These are phyloP conservation scores for Cicer yamashitae DNA, from an alignment of 306 rosid species.

Conservation along the genomic window DNA sequence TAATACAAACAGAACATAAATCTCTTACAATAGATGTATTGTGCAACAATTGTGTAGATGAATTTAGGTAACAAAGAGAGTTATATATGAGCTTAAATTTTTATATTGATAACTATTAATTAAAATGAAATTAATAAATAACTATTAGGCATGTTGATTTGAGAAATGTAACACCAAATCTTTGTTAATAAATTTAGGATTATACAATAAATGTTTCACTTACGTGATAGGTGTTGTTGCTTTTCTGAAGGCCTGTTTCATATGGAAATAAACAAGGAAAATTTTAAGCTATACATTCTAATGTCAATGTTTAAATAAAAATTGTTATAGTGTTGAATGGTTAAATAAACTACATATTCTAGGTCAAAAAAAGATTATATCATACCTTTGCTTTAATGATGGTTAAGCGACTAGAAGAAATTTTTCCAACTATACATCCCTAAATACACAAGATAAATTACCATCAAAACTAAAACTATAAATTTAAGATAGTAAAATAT, in stretches of 20 bases:
- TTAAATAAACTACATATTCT: neutral
- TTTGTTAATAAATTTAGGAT: neutral
- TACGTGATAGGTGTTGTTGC: conserved; percentile 6
- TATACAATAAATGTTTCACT: conserved; percentile 3
- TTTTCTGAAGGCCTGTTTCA: conserved; percentile 39
- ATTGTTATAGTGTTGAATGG: neutral
- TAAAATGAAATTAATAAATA: neutral
- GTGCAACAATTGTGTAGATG: too few relatives aligned
- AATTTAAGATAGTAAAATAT: neutral
- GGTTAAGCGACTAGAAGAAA: too few relatives aligned
- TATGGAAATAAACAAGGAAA: neutral
- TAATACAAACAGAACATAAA: too few relatives aligned
- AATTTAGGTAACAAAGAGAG: too few relatives aligned
- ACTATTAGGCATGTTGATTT: conserved; percentile 4
- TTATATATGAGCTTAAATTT: neutral
- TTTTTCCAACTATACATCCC: conserved; percentile 32
- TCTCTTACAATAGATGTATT: too few relatives aligned
- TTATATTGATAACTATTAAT: neutral
- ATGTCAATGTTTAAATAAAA: neutral
- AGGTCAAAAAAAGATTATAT: neutral
- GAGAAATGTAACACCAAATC: neutral
- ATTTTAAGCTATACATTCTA: neutral
- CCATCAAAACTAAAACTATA: neutral
- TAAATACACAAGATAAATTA: conserved; percentile 20
- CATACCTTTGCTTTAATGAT: conserved; percentile 36